Conservation (phyloP, 139 green algal species). For the Chloropicon primus region DNA sequence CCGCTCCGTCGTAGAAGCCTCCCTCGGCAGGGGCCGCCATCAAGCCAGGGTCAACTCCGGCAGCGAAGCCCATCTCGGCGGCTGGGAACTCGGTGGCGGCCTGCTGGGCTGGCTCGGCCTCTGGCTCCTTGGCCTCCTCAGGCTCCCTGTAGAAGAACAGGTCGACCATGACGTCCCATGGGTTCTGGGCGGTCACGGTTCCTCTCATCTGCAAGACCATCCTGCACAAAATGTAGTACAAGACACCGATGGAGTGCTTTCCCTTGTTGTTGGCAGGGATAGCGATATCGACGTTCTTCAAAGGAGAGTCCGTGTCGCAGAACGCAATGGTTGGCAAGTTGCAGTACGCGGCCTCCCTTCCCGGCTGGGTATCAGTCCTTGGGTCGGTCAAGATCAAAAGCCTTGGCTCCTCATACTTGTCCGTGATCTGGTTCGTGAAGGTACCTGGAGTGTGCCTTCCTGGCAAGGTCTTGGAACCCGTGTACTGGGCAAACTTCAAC, state of each 20-base stretch:
- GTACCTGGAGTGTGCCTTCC: conserved; percentile 97
- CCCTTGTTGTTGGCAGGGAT: conserved; percentile 99
- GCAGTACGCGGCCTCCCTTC: conserved; percentile 91
- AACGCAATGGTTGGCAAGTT: conserved; percentile 99
- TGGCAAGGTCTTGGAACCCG: conserved; percentile 76
- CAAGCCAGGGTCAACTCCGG: conserved; percentile 1
- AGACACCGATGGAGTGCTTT: conserved; percentile 86
- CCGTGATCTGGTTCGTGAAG: conserved; percentile 99
- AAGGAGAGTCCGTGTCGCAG: conserved; percentile 94
- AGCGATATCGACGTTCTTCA: conserved; percentile 87
- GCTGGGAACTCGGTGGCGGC: neutral
- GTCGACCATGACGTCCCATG: conserved; percentile 94
- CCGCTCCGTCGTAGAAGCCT: neutral
- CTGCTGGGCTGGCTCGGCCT: conserved; percentile 33
- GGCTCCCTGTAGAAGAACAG: conserved; percentile 98
- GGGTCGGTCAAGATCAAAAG: conserved; percentile 93
- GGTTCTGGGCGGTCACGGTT: conserved; percentile 45
- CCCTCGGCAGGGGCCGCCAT: neutral
- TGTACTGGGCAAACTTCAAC: conserved; percentile 99
- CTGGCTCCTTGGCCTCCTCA: conserved; percentile 66
- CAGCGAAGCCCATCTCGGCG: conserved; percentile 6
- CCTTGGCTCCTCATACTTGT: conserved; percentile 91
- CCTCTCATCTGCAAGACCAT: conserved; percentile 98
- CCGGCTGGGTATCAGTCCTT: conserved; percentile 76
- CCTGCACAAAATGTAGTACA: conserved; percentile 92